A percentile compares a stretch with the other conserved stretches of the same genome.
These are phyloP conservation scores for Cryptococcus maquisensis DNA, from an alignment of 1,284 basidiomycete genomes.

Conservation along the genomic window DNA sequence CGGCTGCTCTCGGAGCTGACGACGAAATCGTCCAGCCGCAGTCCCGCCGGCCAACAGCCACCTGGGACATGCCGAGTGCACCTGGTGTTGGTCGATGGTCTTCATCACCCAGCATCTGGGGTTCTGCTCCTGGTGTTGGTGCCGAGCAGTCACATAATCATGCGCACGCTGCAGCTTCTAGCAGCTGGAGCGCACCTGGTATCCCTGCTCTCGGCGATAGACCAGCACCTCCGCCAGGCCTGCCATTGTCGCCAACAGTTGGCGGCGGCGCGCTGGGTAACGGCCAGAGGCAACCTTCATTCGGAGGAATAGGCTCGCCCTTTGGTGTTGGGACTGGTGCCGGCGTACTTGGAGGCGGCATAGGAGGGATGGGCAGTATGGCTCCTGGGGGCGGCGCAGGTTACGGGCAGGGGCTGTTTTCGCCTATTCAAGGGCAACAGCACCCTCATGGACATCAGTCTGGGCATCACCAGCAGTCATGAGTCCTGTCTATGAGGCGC, in stretches of 20 bases:
- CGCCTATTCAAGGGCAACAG: slow-evolving; percentile 12
- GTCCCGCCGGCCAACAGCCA: slow-evolving; percentile 20
- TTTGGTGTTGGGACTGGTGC: background rate
- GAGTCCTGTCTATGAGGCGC: background rate
- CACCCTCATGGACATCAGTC: slow-evolving; percentile 9
- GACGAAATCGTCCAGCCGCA: slow-evolving; percentile 37
- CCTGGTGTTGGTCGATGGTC: slow-evolving; percentile 37
- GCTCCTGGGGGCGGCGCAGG: background rate
- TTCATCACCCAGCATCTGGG: slow-evolving; percentile 27
- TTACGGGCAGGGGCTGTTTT: slow-evolving; percentile 16
- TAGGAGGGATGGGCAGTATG: slow-evolving; percentile 1
- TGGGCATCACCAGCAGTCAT: slow-evolving; percentile 4
- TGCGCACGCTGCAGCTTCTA: background rate
- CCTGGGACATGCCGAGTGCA: slow-evolving; percentile 22
- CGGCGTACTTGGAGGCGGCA: background rate
- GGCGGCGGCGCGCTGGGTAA: background rate
- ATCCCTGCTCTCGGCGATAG: slow-evolving; percentile 16
- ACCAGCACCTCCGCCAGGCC: slow-evolving; percentile 5
- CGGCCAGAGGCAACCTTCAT: slow-evolving; percentile 8
- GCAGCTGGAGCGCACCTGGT: slow-evolving; percentile 11
- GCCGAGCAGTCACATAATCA: background rate
- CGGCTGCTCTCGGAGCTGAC: slow-evolving; percentile 39
- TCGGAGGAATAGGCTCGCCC: slow-evolving; percentile 11
- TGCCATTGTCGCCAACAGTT: slow-evolving; percentile 2
- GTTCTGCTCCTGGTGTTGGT: background rate